Conservation (phyloP, 2,329 filamentous ascomycete genomes). For the Fusarium piperis region DNA sequence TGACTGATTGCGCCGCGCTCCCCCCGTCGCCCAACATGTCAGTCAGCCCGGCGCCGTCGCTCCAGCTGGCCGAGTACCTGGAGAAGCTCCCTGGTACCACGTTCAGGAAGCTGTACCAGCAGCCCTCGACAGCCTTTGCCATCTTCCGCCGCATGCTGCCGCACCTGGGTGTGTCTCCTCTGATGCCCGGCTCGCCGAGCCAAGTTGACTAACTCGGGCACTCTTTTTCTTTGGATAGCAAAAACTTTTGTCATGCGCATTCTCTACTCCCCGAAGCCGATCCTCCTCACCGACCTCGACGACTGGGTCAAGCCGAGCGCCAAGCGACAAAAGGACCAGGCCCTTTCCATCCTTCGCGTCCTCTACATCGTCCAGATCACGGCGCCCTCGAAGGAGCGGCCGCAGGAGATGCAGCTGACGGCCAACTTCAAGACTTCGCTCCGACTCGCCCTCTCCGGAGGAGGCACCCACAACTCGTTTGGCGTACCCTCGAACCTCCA, state of each 20-base stretch:
- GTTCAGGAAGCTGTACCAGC: slow-evolving; percentile 91
- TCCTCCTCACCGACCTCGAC: slow-evolving; percentile 84
- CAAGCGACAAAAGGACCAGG: slow-evolving; percentile 78
- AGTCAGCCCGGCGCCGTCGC: slow-evolving; percentile 57
- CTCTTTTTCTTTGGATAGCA: slow-evolving; percentile 58
- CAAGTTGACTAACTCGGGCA: slow-evolving; percentile 2
- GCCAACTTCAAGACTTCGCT: slow-evolving; percentile 85
- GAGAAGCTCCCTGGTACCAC: slow-evolving; percentile 90
- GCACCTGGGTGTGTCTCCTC: slow-evolving; percentile 73
- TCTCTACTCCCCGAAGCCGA: slow-evolving; percentile 86
- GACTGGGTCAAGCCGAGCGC: slow-evolving; percentile 79
- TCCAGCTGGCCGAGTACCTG: slow-evolving; percentile 85
- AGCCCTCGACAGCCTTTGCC: slow-evolving; percentile 93
- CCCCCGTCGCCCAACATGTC: slow-evolving; percentile 54
- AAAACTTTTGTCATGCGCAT: slow-evolving; percentile 97
- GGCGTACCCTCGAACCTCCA: slow-evolving; percentile 81
- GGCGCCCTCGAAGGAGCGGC: slow-evolving; percentile 66
- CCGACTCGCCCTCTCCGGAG: slow-evolving; percentile 86
- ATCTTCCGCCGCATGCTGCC: slow-evolving; percentile 98
- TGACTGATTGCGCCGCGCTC: slow-evolving; percentile 38
- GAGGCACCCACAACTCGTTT: slow-evolving; percentile 86
- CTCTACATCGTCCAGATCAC: slow-evolving; percentile 86
- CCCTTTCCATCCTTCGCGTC: slow-evolving; percentile 80
- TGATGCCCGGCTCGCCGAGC: background rate
- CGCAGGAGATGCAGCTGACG: slow-evolving; percentile 79